Evolutionary conservation across 1,284 basidiomycete genomes (phyloP).

Genomic region (Naganishia cerealis): DNA sequence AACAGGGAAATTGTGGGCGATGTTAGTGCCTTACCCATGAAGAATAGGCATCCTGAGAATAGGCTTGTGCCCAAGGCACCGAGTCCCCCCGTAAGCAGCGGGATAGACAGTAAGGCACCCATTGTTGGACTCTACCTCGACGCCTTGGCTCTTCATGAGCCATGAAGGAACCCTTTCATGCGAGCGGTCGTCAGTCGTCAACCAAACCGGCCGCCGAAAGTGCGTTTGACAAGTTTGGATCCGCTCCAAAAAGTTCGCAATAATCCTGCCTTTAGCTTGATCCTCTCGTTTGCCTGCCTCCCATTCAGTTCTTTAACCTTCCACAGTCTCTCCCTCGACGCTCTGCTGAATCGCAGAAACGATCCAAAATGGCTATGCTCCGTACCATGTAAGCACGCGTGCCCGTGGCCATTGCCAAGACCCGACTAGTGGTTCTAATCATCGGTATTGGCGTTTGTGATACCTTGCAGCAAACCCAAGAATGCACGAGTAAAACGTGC

Average conservation of each 20-base stretch:
- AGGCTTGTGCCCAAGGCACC: conserved; percentile 76
- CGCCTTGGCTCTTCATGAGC: too few species aligned
- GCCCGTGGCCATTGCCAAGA: not conserved
- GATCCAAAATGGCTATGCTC: conserved; percentile 30
- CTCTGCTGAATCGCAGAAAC: not conserved
- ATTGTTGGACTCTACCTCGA: too few species aligned
- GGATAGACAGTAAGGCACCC: conserved; percentile 82
- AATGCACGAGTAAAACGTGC: conserved; percentile 97
- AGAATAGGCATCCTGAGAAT: conserved; percentile 63
- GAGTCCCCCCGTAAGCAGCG: conserved; percentile 70
- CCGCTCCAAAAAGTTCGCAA: conserved; percentile 16
- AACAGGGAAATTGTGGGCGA: conserved; percentile 1
- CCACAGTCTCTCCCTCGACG: not conserved
- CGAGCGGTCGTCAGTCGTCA: not conserved
- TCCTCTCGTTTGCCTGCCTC: too few species aligned
- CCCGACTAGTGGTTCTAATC: not conserved
- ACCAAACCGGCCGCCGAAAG: conserved; percentile 4
- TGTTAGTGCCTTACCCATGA: conserved; percentile 57
- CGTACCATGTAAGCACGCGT: conserved; percentile 25
- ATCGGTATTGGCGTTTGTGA: not conserved
- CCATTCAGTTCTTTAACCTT: not conserved
- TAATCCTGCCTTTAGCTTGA: too few species aligned
- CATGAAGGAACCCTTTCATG: not conserved
- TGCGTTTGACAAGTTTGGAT: not conserved
- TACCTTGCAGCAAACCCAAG: conserved; percentile 75